Percentiles rank a stretch among this genome's conserved stretches.
These are phyloP conservation scores for Murraya koenigii DNA, from an alignment of 345 rosid genomes.

Conservation along the genomic window DNA sequence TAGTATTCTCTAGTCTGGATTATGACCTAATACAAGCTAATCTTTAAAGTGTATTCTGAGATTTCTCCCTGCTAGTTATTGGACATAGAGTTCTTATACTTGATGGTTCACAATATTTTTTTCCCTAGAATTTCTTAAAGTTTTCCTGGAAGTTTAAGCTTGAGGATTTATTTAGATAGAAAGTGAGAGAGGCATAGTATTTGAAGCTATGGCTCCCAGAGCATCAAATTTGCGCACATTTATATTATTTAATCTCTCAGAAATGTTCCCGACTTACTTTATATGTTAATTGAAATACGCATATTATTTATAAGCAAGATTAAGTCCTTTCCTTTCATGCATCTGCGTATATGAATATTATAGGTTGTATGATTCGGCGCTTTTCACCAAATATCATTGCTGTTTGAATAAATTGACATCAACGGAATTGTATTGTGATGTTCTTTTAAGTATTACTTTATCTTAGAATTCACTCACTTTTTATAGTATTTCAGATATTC, in stretches of 20 bases:
- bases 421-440: not conserved
- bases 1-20: not conserved
- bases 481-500: constrained; percentile 64
- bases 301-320: not conserved
- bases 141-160: not conserved
- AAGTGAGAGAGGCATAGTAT: not conserved
- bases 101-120: not conserved
- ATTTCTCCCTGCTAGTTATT: not conserved
- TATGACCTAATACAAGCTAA: not conserved
- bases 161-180: not conserved
- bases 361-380: not conserved
- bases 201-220: not conserved
- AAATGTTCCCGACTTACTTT: not conserved
- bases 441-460: not conserved
- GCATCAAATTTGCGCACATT: not conserved
- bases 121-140: not conserved
- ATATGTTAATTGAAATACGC: not conserved
- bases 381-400: not conserved
- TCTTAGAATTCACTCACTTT: constrained; percentile 7
- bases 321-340: not conserved
- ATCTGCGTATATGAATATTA: not conserved
- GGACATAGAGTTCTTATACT: not conserved
- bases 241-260: not conserved
- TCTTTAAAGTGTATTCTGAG: constrained; percentile 4
- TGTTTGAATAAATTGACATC: constrained; percentile 5